Evolutionary conservation across 2,329 filamentous ascomycete genomes (phyloP), one percentile per base, ranked within the genome.

Genomic region (Alternaria hordeiaustralica): DNA sequence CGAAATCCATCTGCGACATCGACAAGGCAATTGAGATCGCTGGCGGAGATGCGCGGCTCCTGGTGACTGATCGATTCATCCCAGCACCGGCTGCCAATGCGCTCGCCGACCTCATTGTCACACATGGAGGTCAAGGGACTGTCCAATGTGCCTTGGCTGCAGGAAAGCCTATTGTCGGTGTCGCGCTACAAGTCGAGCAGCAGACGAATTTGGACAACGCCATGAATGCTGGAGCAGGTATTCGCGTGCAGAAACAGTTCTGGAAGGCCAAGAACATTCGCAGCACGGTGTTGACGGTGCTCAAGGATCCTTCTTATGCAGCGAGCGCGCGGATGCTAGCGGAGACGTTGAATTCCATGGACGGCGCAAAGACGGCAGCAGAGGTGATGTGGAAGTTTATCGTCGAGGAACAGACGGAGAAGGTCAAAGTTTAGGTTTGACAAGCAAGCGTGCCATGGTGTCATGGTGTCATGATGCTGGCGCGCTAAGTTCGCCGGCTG

Each of bases 121-220:
- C 74, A 26, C 75, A 77, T 26, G 75, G 75, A 49, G 75, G 74
- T 6, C 75, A 77, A 55, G 75, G 75, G 33, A 77, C 75, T 23
- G 75, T 77, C 1, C 75, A 77, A 57, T 76, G 74, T 20, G 72
- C 75, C 12, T 53, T 77, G 26, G 74, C 74, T 4, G 73, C 73
- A 6, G 75, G 75, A 20, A 77, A 73, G 57, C 75, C 75, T 9
- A 55, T 77, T 21, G 75, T 77, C 9, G 75, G 75, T 4, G 75
- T 77, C 28, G 75, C 74, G 23, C 60, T 76, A 45, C 75, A 77
- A 55, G 72, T 77, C 28, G 75, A 77, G 58, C 75, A 77, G 55
- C 75, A 77, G 50, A 77, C 75, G 6, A 77, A 77, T 43, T 47
- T 77, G n/a, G 75, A 77, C 56, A 77, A 77, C 33, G 74, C 73